A percentile compares a stretch with the other conserved stretches of the same genome.
Conservation (phyloP, 176 grass and related monocot species). For the Paspalum notatum region DNA sequence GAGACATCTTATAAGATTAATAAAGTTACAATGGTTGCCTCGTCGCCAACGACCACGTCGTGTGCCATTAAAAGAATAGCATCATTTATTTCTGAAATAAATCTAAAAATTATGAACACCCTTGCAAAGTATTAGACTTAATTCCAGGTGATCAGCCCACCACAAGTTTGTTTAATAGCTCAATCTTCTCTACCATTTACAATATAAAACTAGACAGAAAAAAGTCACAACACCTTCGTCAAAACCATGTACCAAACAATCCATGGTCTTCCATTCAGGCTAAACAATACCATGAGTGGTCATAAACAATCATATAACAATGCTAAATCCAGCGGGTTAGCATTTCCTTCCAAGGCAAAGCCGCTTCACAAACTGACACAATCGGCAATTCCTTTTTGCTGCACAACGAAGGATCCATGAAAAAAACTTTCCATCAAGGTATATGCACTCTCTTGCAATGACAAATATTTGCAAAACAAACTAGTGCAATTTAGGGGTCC, state of each 20-base stretch:
- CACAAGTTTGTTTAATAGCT: neutral
- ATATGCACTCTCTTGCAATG: conserved; percentile 28
- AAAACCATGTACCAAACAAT: conserved; percentile 6
- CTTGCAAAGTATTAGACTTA: too few relatives aligned
- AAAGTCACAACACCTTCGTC: neutral
- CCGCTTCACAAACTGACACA: neutral
- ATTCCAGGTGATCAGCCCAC: too few relatives aligned
- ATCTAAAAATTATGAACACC: too few relatives aligned
- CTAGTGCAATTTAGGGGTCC: conserved; percentile 32
- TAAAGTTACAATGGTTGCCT: too few relatives aligned
- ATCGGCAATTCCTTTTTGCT: neutral
- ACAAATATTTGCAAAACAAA: conserved; percentile 32
- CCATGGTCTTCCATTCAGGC: neutral
- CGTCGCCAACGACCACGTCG: too few relatives aligned
- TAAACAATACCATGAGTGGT: conserved; percentile 19
- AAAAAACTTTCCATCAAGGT: neutral
- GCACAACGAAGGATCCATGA: neutral
- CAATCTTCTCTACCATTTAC: neutral
- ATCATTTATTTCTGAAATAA: too few relatives aligned
- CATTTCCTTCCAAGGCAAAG: conserved; percentile 38
- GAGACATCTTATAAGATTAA: too few relatives aligned
- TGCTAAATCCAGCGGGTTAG: conserved; percentile 33
- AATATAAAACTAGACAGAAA: neutral
- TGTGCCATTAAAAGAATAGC: too few relatives aligned
- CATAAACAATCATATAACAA: conserved; percentile 21